Conservation (phyloP, 345 rosid species). For the Linum usitatissimum region DNA sequence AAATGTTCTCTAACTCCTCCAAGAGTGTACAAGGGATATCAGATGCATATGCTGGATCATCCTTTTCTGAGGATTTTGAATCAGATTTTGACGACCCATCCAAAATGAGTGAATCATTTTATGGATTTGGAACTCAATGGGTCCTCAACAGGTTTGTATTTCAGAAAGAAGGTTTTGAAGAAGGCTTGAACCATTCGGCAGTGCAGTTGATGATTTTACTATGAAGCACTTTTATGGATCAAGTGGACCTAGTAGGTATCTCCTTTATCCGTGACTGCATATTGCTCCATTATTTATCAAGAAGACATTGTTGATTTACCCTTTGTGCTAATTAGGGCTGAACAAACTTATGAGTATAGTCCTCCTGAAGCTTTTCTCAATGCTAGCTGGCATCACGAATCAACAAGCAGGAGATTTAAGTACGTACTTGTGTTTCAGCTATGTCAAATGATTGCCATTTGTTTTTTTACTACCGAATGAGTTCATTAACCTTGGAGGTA, state of each 20-base stretch:
- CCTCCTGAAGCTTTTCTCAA: slow-evolving; percentile 87
- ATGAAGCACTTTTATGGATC: slow-evolving; percentile 70
- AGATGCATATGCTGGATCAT: slow-evolving; percentile 20
- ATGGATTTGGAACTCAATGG: slow-evolving; percentile 22
- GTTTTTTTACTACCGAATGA: slow-evolving; percentile 1
- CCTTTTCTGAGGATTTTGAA: slow-evolving; percentile 27
- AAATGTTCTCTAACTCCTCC: slow-evolving; percentile 65
- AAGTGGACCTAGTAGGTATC: slow-evolving; percentile 82
- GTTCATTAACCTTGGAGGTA: background rate
- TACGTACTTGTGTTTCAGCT: slow-evolving; percentile 23
- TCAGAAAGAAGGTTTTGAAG: slow-evolving; percentile 32
- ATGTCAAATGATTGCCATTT: background rate
- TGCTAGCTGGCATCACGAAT: slow-evolving; percentile 69
- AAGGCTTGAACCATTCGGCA: slow-evolving; percentile 90
- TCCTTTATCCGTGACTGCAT: slow-evolving; percentile 12
- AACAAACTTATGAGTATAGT: slow-evolving; percentile 73
- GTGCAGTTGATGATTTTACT: slow-evolving; percentile 79
- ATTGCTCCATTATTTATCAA: background rate
- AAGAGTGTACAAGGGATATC: slow-evolving; percentile 34
- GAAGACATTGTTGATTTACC: background rate
- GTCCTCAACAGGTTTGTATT: slow-evolving; percentile 18
- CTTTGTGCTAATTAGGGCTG: slow-evolving; percentile 44
- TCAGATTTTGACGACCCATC: slow-evolving; percentile 17
- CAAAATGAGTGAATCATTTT: slow-evolving; percentile 21
- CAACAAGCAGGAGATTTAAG: slow-evolving; percentile 44